Percentiles rank a stretch among this genome's conserved stretches.
phyloP scores from a whole-genome alignment of 129 eudicot genomes.

The Silybum marianum region DNA sequence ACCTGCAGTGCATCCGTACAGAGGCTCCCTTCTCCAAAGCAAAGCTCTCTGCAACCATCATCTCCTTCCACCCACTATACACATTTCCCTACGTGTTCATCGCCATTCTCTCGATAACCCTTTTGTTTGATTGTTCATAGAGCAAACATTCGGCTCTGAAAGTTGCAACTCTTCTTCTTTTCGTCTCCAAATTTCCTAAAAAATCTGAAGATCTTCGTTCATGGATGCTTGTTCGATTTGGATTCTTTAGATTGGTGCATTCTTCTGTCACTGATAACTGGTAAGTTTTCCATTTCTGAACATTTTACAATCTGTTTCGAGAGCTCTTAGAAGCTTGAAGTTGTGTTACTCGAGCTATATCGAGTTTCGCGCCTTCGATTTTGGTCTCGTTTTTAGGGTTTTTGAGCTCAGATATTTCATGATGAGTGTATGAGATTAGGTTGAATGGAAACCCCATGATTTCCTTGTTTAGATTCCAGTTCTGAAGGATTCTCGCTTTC shows the following conservation, averaged over 20 bases:
- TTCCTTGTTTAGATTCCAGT: neutral
- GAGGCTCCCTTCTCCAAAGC: neutral
- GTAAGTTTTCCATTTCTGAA: neutral
- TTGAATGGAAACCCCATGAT: neutral
- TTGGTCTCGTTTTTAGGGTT: constrained; percentile 10
- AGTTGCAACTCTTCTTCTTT: neutral
- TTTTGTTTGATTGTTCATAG: neutral
- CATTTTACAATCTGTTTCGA: neutral
- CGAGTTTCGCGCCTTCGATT: constrained; percentile 26
- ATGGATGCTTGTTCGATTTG: neutral
- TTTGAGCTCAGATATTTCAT: neutral
- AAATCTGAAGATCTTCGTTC: constrained; percentile 2
- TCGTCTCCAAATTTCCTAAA: neutral
- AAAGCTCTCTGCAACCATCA: constrained; percentile 23
- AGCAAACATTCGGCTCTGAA: neutral
- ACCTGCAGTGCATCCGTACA: constrained; percentile 32
- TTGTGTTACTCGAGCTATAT: neutral
- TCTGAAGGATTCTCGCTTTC: neutral
- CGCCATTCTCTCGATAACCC: constrained; percentile 8
- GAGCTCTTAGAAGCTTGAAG: constrained; percentile 10
- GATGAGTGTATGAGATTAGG: neutral
- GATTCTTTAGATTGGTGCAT: constrained; percentile 1
- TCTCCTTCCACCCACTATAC: constrained; percentile 23
- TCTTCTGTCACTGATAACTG: neutral
- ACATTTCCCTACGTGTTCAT: constrained; percentile 28